Conservation (phyloP, 1,284 basidiomycete genomes). For the Apiotrichum sp. region DNA sequence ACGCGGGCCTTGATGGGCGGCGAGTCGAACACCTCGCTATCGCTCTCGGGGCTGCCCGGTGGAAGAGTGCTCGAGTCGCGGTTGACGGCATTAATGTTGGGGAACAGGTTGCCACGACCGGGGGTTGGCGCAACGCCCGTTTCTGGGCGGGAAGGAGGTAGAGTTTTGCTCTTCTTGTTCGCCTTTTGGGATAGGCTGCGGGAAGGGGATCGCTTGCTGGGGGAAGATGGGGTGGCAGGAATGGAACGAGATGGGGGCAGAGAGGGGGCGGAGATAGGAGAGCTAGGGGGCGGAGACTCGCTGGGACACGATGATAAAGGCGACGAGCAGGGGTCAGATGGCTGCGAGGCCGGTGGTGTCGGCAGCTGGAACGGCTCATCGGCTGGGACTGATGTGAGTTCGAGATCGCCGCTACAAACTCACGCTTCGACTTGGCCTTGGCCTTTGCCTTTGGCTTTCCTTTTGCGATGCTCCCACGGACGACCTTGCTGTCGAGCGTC, state of each 20-base stretch:
- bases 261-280: not conserved
- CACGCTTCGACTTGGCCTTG: conserved; percentile 19
- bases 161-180: conserved; percentile 15
- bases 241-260: not conserved
- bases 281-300: not conserved
- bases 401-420: not conserved
- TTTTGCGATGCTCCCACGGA: conserved; percentile 14
- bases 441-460: conserved; percentile 19
- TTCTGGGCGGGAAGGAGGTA: conserved; percentile 9
- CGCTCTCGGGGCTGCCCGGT: not conserved
- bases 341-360: conserved; percentile 30
- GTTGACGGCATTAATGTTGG: not conserved
- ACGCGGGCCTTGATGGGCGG: not conserved
- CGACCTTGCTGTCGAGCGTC: conserved; percentile 53
- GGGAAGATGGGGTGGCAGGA: conserved; percentile 26
- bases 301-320: conserved; percentile 7
- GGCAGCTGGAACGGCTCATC: conserved; percentile 18
- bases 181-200: not conserved
- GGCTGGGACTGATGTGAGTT: not conserved
- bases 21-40: not conserved
- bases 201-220: conserved; percentile 16
- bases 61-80: not conserved
- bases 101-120: conserved; percentile 33
- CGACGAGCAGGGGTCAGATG: conserved; percentile 11
- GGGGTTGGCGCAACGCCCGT: conserved; percentile 23